Base-by-base conservation (phyloP, 129 eudicot genomes). In the Tagetes erecta region DNA sequence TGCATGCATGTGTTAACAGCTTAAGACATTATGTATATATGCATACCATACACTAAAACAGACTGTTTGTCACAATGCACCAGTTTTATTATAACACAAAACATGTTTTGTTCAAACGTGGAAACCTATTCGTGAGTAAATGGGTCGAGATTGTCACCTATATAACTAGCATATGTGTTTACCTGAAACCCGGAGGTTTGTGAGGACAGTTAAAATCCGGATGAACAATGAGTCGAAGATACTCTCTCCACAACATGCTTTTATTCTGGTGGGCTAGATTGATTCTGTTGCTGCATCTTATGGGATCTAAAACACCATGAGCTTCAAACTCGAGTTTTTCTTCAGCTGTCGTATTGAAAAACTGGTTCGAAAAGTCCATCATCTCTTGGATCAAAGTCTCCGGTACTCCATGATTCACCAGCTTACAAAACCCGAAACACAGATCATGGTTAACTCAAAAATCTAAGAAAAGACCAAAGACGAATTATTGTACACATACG, bases 161-260 rank as follows among this genome's bases (percentile, higher is more conserved):
- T 63, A 63, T 12, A 62, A 0, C 27, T 20, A 20, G 27, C 27
- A 7, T 11, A 39, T 31, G 45, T 0, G 30, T 75, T n/a, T n/a
- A 80, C 84, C 77, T 80, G 63, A 80, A 80, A 51, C 70, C 58
- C 1, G 2, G 2, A 59, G 80, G 84, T 70, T 80, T 75, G 33
- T 33, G 38, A 58, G 84, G 84, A 80, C 80, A 71, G 40, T 80
- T 52, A 27, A 80, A 80, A 7, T 69, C 44, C 0, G 80, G 80
- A 51, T 80, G 80, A 6, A 80, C 80, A 11, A 46, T 56, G 64
- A 80, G 73, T n/a, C 78, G 78, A 47, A 80, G 80, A 80, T 68
- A 49, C 13, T 80, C 84, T 77, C 84, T 80, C 84, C 84, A 80
- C 69, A 68, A 69, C 42, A 33, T 57, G 37, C 57, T 56, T 55